Evolutionary conservation across 2,329 filamentous ascomycete species (phyloP), one percentile per base, ranked within the genome.

Genomic region (Macroventuria anomochaeta): DNA sequence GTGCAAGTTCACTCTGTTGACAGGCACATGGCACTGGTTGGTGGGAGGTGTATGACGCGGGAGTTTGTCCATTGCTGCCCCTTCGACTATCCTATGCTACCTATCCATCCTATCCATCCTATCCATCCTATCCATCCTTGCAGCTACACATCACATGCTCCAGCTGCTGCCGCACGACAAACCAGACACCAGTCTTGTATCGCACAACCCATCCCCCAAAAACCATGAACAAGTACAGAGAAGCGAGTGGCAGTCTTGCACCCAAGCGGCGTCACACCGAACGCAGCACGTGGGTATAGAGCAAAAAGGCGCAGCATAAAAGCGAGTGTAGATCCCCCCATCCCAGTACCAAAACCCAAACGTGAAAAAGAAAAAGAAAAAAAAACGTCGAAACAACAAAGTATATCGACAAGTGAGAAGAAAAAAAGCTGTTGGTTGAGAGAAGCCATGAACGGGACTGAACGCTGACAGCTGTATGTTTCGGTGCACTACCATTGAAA

Each of bases 401-500:
- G 43, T 53, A 43, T 48, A 53, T 53, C 44, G 51, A 53, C 51
- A 44, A 25, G 26, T 33, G 21, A 34, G 39, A 54, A 44, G 28
- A 8, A 26, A 5, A 3, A 41, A 32, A 41, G 29, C 29, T 36
- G 29, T 10, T 28, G 25, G 21, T 38, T 7, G 20, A 37, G 25
- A 36, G 23, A 20, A 13, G 17, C 17, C 26, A 37, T 20, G 25
- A 46, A 46, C 26, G 2, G 28, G 40, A 42, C 50, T 15, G 38
- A 53, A 53, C 50, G 50, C 51, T 53, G 44, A 53, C 51, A 48
- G 51, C 33, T 54, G 51, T 46, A 49, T 54, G 51, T 49, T 54
- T 54, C 51, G 51, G 51, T 54, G 51, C 51, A 54, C 51, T 54
- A 54, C 51, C 51, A 54, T 54, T 54, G 51, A 54, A 54, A 54